These are phyloP conservation scores for Dictyostelium citrinum DNA, from an alignment of 78 protist species.

Conservation along the genomic window DNA sequence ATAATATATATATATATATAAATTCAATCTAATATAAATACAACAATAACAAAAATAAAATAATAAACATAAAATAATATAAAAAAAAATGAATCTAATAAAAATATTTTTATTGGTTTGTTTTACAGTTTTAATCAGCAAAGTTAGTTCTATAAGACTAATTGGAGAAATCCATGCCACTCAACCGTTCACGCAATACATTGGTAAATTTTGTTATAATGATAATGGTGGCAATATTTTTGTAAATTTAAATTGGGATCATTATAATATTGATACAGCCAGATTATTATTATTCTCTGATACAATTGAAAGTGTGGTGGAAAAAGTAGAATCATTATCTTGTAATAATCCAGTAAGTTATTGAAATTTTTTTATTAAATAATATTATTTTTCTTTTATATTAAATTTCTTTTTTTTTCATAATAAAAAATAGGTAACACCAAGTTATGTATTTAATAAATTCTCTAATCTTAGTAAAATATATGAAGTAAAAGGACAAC, in stretches of 20 bases:
- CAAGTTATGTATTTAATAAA: conserved; percentile 2
- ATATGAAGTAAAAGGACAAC: neutral
- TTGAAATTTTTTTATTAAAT: neutral
- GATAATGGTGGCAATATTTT: neutral
- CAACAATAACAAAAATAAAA: neutral
- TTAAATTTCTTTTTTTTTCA: neutral
- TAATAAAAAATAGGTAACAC: neutral
- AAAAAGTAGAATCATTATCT: neutral
- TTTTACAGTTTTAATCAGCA: neutral
- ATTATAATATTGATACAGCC: neutral
- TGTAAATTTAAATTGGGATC: neutral
- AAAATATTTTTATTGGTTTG: neutral
- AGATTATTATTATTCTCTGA: conserved; percentile 20
- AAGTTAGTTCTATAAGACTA: neutral
- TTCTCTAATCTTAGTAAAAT: neutral
- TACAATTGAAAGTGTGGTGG: neutral
- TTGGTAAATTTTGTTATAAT: conserved; percentile 27
- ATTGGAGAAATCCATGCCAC: neutral
- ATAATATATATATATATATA: too few species aligned
- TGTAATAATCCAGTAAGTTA: neutral
- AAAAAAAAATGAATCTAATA: neutral
- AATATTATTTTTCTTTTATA: neutral
- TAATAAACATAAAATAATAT: neutral
- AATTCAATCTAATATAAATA: too few species aligned
- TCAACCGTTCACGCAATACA: neutral